Base-by-base conservation (phyloP, 345 rosid genomes). In the Brassica incana region DNA sequence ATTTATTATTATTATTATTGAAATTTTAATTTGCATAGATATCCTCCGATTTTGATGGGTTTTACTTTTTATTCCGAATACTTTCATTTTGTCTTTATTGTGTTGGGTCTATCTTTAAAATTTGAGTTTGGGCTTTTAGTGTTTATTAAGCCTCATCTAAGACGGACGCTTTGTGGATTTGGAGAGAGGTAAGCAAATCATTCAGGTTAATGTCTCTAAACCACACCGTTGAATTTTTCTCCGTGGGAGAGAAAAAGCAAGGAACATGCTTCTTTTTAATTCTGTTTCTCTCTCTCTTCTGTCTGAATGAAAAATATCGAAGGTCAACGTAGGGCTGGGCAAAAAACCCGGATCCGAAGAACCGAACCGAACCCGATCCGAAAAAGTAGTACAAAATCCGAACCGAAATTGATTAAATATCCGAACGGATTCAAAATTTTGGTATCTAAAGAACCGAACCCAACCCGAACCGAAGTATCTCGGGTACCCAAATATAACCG, bases 191-290 rank as follows among this genome's bases (percentile, higher is more conserved):
- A 45, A 45, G 54, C 52, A 45, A 12, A 45, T 45, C 54, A 15
- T 43, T 2, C 48, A 10, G 14, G 4, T 43, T 43, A 43, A 9
- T 36, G 10, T 43, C 3, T 43, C 48, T 43, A 36, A 36, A 36
- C 43, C 10, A 36, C 9, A 43, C 48, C 14, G 48, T 43, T 8
- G 82, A 74, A 61, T 69, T 69, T 74, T 68, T 48, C 56, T 48
- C 14, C 56, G 74, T 62, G 0, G 50, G 66, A 67, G 58, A 45
- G 62, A 18, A 2, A 62, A 61, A 11, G 60, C 78, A 60, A 69
- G 75, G 9, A 74, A 62, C 78, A 33, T 73, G 82, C 74, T 72
- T 1, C 33, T 45, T 29, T 40, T 7, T 59, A 20, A 3, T 59
- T 38, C 15, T 2, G 11, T 3, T 8, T 38, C 15, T 11, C 25